phyloP scores from a whole-genome alignment of 163 green algal genomes.

The Picocystis sp. region DNA sequence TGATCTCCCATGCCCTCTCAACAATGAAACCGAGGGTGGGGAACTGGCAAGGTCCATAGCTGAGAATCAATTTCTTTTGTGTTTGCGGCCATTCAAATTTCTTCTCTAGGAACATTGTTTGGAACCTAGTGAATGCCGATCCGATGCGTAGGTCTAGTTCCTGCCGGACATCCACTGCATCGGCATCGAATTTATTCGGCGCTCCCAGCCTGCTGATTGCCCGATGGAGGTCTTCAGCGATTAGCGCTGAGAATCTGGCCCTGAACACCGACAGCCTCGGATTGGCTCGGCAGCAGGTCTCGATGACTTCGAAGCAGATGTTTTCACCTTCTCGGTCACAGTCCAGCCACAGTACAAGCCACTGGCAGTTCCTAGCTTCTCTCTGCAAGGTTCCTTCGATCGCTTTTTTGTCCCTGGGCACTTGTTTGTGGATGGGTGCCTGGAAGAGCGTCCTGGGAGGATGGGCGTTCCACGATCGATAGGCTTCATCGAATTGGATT shows the following conservation, averaged over 20 bases:
- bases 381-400: conserved; percentile 48
- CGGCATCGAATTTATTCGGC: conserved; percentile 59
- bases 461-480: neutral
- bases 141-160: conserved; percentile 95
- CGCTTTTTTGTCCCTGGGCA: conserved; percentile 5
- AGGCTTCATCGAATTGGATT: conserved; percentile 49
- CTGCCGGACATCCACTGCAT: conserved; percentile 80
- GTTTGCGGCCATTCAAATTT: conserved; percentile 51
- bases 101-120: conserved; percentile 77
- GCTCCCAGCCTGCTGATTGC: conserved; percentile 47
- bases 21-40: conserved; percentile 94
- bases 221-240: conserved; percentile 39
- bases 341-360: conserved; percentile 95
- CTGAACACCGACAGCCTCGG: conserved; percentile 28
- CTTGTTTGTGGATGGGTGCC: neutral
- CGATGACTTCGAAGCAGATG: conserved; percentile 89
- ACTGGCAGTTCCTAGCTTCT: conserved; percentile 40
- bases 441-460: neutral
- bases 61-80: conserved; percentile 43
- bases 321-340: conserved; percentile 96
- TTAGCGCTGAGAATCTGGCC: conserved; percentile 27
- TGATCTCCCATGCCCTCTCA: conserved; percentile 81
- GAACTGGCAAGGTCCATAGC: conserved; percentile 93
- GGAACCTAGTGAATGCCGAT: conserved; percentile 87
- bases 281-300: conserved; percentile 30